These are phyloP conservation scores for Boletus semigastroideus DNA, from an alignment of 1,284 basidiomycete species.

Conservation along the genomic window DNA sequence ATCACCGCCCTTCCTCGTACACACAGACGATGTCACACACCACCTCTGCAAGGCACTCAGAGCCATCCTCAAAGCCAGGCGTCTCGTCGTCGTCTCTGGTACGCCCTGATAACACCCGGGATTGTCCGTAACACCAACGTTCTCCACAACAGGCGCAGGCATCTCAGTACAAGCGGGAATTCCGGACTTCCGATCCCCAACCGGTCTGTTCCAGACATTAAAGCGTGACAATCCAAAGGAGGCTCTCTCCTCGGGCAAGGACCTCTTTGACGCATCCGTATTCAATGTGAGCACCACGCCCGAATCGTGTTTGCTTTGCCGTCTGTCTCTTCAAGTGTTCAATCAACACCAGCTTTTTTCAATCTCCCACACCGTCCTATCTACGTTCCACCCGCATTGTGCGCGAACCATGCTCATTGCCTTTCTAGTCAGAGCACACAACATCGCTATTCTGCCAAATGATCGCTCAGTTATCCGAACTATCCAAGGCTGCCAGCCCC, in stretches of 20 bases:
- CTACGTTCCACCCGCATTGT: constrained; percentile 2
- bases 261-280: constrained; percentile 89
- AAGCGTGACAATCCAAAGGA: constrained; percentile 80
- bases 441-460: constrained; percentile 85
- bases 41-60: constrained; percentile 56
- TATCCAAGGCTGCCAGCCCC: constrained; percentile 74
- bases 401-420: constrained; percentile 20
- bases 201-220: constrained; percentile 78
- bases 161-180: constrained; percentile 91
- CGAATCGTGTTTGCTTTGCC: constrained; percentile 2
- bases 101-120: constrained; percentile 33
- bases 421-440: constrained; percentile 61
- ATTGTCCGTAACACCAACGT: constrained; percentile 10
- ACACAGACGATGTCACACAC: constrained; percentile 36
- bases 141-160: constrained; percentile 69
- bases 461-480: constrained; percentile 78
- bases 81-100: constrained; percentile 88
- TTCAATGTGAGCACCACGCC: constrained; percentile 66
- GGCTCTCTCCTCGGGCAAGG: constrained; percentile 74
- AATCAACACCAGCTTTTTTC: neutral
- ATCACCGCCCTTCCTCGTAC: constrained; percentile 39
- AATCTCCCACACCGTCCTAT: neutral
- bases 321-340: constrained; percentile 2
- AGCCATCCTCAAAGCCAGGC: constrained; percentile 73
- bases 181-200: constrained; percentile 87